Base-by-base conservation (phyloP, 805 yeast genomes). In the Nakazawaea populi region DNA sequence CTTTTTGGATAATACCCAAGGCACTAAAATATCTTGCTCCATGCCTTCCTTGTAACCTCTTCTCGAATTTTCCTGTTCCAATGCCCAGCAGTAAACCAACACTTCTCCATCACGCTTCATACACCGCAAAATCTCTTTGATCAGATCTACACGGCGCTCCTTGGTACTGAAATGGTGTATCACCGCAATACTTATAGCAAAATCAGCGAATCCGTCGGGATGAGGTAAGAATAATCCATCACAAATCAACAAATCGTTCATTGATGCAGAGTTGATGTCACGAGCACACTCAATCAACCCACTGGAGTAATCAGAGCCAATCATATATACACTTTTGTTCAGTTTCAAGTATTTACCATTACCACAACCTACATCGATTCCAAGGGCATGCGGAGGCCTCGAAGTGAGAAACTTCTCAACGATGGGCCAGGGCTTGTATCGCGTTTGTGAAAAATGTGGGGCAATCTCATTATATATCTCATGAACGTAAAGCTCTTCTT, bases 391-490 rank as follows among this genome's bases (percentile, higher is more conserved):
- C 5, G 69, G 68, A 0, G 63, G 53, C 58, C 79, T 77, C 1
- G 66, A 57, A 9, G 58, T 61, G 43, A 94, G 67, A 61, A 86
- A 94, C 53, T 74, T 66, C 47, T 87, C 88, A 29, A 94, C 99
- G 24, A 90, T 82, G 6, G 98, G 98, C 99, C 99, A 94, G 30
- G 98, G 97, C 71, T 87, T 92, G 69, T 91, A 94, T 45, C 99
- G 68, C 0, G 99, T 94, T 58, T 85, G 85, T 2, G 98, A 91
- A 65, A 94, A 94, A 65, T 94, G 99, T 8, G 83, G 58, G 0
- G 99, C 98, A 31, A 94, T 94, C 53, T 87, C 87, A 62, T 94
- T 88, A 70, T 94, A 94, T 9, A 94, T 96, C n/a, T 79, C 78
- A 65, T 94, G 99, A 1, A 94, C 99, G 61, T 79, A 84, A 47